Evolutionary conservation across 1,284 basidiomycete species (phyloP).

Genomic region (Papiliotrema terrestris): DNA sequence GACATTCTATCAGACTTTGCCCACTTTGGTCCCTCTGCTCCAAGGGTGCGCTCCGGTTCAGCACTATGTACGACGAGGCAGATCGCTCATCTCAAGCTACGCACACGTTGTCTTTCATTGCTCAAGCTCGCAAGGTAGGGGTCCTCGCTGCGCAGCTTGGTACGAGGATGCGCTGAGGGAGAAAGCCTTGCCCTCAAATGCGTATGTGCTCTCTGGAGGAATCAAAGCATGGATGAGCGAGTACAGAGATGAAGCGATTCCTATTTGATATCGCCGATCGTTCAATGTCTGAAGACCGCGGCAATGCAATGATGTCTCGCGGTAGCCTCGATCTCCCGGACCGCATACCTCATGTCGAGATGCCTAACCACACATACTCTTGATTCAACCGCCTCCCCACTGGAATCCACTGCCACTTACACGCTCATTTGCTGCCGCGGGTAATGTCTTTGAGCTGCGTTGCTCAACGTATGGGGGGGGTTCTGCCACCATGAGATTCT

Average conservation of each 20-base stretch:
- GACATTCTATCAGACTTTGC: constrained; percentile 31
- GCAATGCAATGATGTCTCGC: no score
- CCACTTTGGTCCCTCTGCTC: constrained; percentile 12
- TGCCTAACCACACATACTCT: no score
- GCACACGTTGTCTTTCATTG: constrained; percentile 41
- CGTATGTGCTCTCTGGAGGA: constrained; percentile 34
- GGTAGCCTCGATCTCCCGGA: no score
- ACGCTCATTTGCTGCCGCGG: no score
- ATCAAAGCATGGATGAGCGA: constrained; percentile 29
- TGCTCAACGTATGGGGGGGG: no score
- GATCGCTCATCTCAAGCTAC: neutral
- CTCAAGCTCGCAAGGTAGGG: constrained; percentile 33
- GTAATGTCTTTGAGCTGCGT: no score
- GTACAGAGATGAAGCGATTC: neutral
- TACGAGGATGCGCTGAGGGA: constrained; percentile 35
- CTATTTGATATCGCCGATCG: no score
- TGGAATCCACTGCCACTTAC: no score
- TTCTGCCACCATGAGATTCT: no score
- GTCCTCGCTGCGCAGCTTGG: constrained; percentile 40
- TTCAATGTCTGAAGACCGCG: no score
- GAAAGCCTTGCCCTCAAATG: constrained; percentile 10
- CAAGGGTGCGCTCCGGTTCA: constrained; percentile 16
- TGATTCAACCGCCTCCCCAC: no score
- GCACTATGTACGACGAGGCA: neutral
- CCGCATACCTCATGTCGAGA: no score